Conservation (phyloP, 2,329 filamentous ascomycete species). For the Alternaria dauci region DNA sequence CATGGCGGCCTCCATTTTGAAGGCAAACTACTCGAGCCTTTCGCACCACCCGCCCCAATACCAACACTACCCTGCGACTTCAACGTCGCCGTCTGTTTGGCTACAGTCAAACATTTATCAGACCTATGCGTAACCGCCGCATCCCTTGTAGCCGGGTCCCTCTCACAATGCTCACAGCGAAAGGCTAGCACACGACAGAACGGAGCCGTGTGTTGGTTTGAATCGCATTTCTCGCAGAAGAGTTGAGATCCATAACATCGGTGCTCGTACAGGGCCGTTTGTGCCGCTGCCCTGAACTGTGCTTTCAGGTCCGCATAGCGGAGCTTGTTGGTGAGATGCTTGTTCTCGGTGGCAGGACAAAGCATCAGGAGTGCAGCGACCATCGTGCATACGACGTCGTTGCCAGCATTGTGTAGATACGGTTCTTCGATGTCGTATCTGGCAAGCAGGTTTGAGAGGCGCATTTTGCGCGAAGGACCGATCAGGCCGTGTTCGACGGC, state of each 20-base stretch:
- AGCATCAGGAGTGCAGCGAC: conserved; percentile 13
- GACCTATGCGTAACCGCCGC: neutral
- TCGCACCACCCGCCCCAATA: neutral
- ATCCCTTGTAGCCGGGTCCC: neutral
- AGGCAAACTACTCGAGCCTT: neutral
- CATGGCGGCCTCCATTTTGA: conserved; percentile 6
- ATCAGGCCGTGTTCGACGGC: conserved; percentile 20
- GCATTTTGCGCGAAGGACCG: neutral
- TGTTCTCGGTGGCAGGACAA: neutral
- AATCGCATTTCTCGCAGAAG: conserved; percentile 3
- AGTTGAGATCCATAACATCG: neutral
- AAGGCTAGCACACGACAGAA: neutral
- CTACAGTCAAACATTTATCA: neutral
- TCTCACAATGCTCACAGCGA: neutral
- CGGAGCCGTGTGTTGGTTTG: neutral
- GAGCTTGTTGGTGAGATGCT: neutral
- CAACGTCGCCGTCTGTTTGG: neutral
- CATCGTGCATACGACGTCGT: conserved; percentile 23
- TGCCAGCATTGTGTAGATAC: conserved; percentile 27
- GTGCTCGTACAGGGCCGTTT: neutral
- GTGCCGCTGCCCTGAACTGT: neutral
- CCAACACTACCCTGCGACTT: neutral
- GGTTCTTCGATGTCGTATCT: conserved; percentile 7
- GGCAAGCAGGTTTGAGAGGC: conserved; percentile 10
- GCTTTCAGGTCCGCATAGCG: conserved; percentile 1